Evolutionary conservation across 2,329 filamentous ascomycete species (phyloP), one percentile per base, ranked within the genome.

Genomic region (Didymella lethalis): DNA sequence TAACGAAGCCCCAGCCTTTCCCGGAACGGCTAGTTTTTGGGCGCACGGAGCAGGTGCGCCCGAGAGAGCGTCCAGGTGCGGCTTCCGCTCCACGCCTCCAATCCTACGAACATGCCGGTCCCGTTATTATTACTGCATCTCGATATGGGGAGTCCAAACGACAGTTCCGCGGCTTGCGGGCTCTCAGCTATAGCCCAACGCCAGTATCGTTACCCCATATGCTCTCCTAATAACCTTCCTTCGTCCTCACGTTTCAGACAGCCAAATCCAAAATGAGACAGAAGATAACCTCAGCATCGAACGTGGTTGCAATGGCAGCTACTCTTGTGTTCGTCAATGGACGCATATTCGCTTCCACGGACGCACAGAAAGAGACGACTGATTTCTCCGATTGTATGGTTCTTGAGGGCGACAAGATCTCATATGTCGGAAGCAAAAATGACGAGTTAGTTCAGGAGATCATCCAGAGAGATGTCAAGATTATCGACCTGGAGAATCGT

Each of bases 401-500:
- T 16, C 7, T 63, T 6, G 18, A 57, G 16, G 51, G 45, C 14
- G 51, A 59, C 38, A 57, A 47, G 10, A 61, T 61, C 45, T 23
- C 48, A 7, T 32, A 57, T 25, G 45, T 56, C 23, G 54, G 58
- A 11, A 43, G n/a, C 18, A 54, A 34, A 38, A 28, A 14, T 14
- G 51, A 62, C 25, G 20, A 29, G 14, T 29, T 14, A 7, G 28
- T 62, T 5, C 40, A 62, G 44, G 18, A 59, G 20, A n/a, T 20
- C 6, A 52, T 60, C 28, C 48, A 47, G 7, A 43, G 14, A 4
- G 60, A 50, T n/a, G 23, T 36, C 25, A 44, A 45, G 57, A 48
- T 32, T 31, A 69, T 6, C 40, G 75, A 80, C 49, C 61, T 81
- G 8, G 36, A 73, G 12, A 51, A 70, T 16, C 69, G 67, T 2